phyloP scores from a whole-genome alignment of 305 asterid species.

The Ilex paraguariensis region DNA sequence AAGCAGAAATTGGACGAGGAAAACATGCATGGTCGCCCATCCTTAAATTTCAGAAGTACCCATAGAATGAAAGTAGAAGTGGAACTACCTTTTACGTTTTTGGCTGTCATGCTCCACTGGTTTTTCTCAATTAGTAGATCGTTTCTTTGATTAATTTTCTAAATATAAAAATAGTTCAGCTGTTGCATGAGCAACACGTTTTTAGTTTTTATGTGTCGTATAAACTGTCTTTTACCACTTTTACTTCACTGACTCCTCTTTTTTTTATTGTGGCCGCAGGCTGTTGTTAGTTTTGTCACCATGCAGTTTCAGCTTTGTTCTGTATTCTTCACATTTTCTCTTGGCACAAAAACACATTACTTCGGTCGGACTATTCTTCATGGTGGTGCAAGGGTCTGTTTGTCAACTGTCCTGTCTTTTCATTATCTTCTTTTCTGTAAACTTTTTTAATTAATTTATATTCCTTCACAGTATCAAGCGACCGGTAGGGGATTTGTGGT shows the following conservation, averaged over 20 bases:
- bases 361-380: slow-evolving; percentile 96
- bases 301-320: slow-evolving; percentile 97
- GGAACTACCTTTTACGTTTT: too few relatives aligned
- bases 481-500: slow-evolving; percentile 91
- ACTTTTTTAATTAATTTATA: background rate
- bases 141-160: too few relatives aligned
- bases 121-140: too few relatives aligned
- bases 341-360: slow-evolving; percentile 93
- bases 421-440: background rate
- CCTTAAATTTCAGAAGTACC: too few relatives aligned
- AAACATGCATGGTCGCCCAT: too few relatives aligned
- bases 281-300: slow-evolving; percentile 85
- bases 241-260: too few relatives aligned
- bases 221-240: too few relatives aligned
- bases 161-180: too few relatives aligned
- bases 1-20: too few relatives aligned
- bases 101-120: too few relatives aligned
- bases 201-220: slow-evolving; percentile 3
- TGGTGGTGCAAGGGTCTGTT: slow-evolving; percentile 89
- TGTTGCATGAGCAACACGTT: background rate
- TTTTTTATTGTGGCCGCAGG: slow-evolving; percentile 37
- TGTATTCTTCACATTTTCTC: slow-evolving; percentile 83
- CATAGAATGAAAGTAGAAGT: too few relatives aligned
- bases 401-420: slow-evolving; percentile 18
- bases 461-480: slow-evolving; percentile 71